Base-by-base conservation (phyloP, 2,329 filamentous ascomycete species). In the Helotiales sp. region DNA sequence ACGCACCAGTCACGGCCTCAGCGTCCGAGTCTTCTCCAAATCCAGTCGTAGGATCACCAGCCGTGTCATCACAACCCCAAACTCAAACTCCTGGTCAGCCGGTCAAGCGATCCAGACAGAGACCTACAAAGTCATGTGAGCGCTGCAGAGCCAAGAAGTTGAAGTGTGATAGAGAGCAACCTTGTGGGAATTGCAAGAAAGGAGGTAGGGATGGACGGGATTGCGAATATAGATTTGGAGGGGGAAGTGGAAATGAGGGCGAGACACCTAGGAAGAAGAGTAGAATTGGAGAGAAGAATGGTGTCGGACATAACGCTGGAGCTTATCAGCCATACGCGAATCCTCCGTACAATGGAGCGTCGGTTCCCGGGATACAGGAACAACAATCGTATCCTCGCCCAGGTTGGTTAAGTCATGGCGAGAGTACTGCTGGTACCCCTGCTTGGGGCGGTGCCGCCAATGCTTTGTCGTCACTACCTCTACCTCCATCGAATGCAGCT, bases 91-190 rank as follows among this genome's bases (percentile, higher is more conserved):
- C 31, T 10, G n/a, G 10, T 44, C 40, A 24, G 19, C 22, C 40
- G 10, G 22, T 44, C 5, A 58, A 58, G n/a, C 47, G 60, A 13
- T 55, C 49, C 9, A 36, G 81, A 30, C 79, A 80, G 2, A 72
- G 81, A 7, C 81, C 81, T 2, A 81, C 82, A 60, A 83, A 83
- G 67, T 82, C 79, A 3, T 83, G 81, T 67, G 79, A 78, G 57
- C 79, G 81, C 63, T 83, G 82, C 64, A 76, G 82, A 54, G 83
- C 83, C 67, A 76, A 82, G 64, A 85, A 83, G 68, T 71, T 83
- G 5, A 76, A 77, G 58, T 85, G 82, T 69, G 81, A 85, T 67
- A 77, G 82, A 44, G 73, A 77, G n/a, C 74, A 76, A 42, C 81
- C 81, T 3, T 85, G 82, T 64, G 80, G 79, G 5, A 81, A 84